A percentile compares a stretch with the other conserved stretches of the same genome.
phyloP scores from a whole-genome alignment of 2,329 filamentous ascomycete genomes.

The Fusarium sp. region DNA sequence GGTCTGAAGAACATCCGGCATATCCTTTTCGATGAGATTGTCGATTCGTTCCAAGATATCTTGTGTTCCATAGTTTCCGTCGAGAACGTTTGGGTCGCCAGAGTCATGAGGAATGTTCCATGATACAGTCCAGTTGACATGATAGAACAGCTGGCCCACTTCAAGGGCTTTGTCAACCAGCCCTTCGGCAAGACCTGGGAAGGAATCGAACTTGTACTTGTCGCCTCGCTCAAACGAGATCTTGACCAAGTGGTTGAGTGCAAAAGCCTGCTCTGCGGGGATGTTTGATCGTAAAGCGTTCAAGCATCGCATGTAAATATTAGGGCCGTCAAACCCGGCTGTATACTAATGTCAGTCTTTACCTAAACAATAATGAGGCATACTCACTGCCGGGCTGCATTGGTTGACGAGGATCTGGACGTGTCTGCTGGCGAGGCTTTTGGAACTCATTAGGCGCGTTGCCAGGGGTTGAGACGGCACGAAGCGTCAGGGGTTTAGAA shows the following conservation, averaged over 20 bases:
- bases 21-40: slow-evolving; percentile 67
- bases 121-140: slow-evolving; percentile 82
- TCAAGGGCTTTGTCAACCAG: slow-evolving; percentile 87
- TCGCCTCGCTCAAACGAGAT: slow-evolving; percentile 95
- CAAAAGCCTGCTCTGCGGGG: slow-evolving; percentile 87
- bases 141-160: slow-evolving; percentile 81
- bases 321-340: slow-evolving; percentile 78
- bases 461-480: slow-evolving; percentile 78
- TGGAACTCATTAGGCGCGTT: slow-evolving; percentile 76
- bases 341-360: slow-evolving; percentile 24
- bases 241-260: slow-evolving; percentile 91
- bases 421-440: slow-evolving; percentile 57
- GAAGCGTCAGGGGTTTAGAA: slow-evolving; percentile 72
- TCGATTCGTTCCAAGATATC: slow-evolving; percentile 74
- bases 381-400: slow-evolving; percentile 72
- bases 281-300: slow-evolving; percentile 85
- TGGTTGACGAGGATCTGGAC: slow-evolving; percentile 55
- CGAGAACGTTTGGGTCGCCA: slow-evolving; percentile 59
- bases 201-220: slow-evolving; percentile 94
- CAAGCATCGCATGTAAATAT: slow-evolving; percentile 91
- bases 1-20: slow-evolving; percentile 77
- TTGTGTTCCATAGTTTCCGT: slow-evolving; percentile 62
- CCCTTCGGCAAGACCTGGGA: slow-evolving; percentile 87
- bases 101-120: slow-evolving; percentile 69
- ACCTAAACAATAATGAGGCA: neutral